Percentiles rank a stretch among this genome's conserved stretches.
Conservation (phyloP, 176 grass and related monocot species). For the Musa troglodytarum region DNA sequence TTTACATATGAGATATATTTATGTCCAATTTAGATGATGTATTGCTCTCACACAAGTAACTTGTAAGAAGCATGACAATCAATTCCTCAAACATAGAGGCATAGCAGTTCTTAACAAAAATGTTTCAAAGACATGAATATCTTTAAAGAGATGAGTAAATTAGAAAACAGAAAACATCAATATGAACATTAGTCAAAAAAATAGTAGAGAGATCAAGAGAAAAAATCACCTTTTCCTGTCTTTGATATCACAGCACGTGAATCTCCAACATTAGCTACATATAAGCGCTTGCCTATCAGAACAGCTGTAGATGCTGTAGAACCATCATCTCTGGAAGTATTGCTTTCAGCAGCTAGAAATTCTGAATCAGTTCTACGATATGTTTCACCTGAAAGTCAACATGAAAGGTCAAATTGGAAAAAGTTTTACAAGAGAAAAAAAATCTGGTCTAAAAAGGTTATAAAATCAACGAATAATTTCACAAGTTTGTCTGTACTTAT, state of each 20-base stretch:
- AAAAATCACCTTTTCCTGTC: conserved; percentile 63
- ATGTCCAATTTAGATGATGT: no score
- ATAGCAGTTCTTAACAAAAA: no score
- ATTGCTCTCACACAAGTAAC: no score
- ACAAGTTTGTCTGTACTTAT: conserved; percentile 52
- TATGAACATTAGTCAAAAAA: neutral
- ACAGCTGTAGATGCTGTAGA: conserved; percentile 84
- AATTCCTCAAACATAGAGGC: no score
- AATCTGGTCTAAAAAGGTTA: no score
- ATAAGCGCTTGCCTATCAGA: conserved; percentile 62
- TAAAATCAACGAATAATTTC: conserved; percentile 4
- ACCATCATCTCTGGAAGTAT: conserved; percentile 68
- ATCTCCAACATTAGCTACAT: conserved; percentile 91
- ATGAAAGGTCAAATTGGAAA: neutral
- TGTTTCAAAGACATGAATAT: no score
- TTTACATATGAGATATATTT: no score
- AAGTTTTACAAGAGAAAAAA: no score
- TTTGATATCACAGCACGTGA: conserved; percentile 79
- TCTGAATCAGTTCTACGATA: conserved; percentile 65
- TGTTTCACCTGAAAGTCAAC: conserved; percentile 52
- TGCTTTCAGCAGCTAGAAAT: conserved; percentile 61
- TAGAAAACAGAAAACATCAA: neutral
- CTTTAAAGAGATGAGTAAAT: no score
- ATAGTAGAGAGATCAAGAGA: neutral
- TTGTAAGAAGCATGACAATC: no score